These are phyloP conservation scores for Rhizopogon roseolus DNA, from an alignment of 768 basidiomycete genomes.

Conservation along the genomic window DNA sequence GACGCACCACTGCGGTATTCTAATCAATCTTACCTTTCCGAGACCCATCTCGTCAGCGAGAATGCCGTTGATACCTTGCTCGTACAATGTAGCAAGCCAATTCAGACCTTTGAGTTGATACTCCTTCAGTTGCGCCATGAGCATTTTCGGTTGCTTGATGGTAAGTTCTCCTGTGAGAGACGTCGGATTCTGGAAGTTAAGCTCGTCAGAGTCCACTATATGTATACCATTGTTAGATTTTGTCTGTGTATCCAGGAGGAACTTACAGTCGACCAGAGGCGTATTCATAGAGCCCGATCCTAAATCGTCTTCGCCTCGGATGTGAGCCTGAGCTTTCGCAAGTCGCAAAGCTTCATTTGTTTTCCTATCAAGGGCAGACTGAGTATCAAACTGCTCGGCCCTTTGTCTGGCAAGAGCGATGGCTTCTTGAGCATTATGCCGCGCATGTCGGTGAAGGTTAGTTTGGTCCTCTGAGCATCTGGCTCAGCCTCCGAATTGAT, in stretches of 20 bases:
- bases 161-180: slow-evolving; percentile 80
- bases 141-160: slow-evolving; percentile 90
- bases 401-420: slow-evolving; percentile 71
- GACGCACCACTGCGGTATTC: not conserved
- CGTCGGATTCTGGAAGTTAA: slow-evolving; percentile 99
- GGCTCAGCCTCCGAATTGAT: slow-evolving; percentile 1
- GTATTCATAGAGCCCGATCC: slow-evolving; percentile 27
- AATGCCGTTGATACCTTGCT: slow-evolving; percentile 99
- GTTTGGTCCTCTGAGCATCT: slow-evolving; percentile 70
- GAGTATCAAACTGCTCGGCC: slow-evolving; percentile 81
- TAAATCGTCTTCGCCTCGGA: slow-evolving; percentile 41
- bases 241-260: not conserved
- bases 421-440: slow-evolving; percentile 86
- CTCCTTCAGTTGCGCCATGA: slow-evolving; percentile 95
- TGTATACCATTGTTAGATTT: slow-evolving; percentile 2
- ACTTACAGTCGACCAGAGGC: slow-evolving; percentile 71
- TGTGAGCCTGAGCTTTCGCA: slow-evolving; percentile 49
- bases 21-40: slow-evolving; percentile 54
- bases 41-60: slow-evolving; percentile 99
- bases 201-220: slow-evolving; percentile 89
- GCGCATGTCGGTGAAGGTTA: slow-evolving; percentile 81
- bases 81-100: slow-evolving; percentile 96
- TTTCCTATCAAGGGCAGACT: slow-evolving; percentile 76
- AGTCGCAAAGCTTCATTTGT: slow-evolving; percentile 72
- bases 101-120: slow-evolving; percentile 98